Evolutionary conservation across 2,329 filamentous ascomycete genomes (phyloP).

Genomic region (Colletotrichum tamarilloi): DNA sequence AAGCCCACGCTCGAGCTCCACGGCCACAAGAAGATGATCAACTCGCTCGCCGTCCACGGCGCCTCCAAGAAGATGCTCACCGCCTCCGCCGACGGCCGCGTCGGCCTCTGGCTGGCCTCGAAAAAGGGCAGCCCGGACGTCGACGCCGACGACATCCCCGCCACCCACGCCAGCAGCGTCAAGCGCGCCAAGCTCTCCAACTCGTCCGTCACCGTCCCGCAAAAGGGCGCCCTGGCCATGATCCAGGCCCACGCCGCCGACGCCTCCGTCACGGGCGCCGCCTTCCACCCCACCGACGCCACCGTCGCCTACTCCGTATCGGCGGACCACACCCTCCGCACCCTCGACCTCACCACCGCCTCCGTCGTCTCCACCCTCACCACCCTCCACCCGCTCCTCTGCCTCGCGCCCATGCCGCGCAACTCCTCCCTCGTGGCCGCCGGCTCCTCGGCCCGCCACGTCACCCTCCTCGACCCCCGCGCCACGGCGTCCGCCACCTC

Average conservation of each 20-base stretch:
- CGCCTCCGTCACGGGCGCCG: constrained; percentile 80
- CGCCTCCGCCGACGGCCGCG: constrained; percentile 82
- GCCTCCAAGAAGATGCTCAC: constrained; percentile 83
- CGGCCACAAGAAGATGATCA: constrained; percentile 81
- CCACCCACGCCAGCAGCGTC: constrained; percentile 63
- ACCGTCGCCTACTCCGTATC: constrained; percentile 93
- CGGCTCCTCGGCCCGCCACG: constrained; percentile 86
- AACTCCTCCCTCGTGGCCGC: constrained; percentile 71
- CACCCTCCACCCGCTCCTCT: constrained; percentile 85
- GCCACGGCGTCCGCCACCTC: constrained; percentile 79
- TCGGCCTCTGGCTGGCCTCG: constrained; percentile 90
- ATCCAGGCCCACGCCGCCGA: constrained; percentile 77
- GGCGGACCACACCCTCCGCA: constrained; percentile 90
- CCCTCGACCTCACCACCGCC: constrained; percentile 88
- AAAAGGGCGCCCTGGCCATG: constrained; percentile 82
- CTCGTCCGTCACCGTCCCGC: constrained; percentile 61
- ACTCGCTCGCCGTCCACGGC: constrained; percentile 79
- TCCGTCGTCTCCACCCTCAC: constrained; percentile 83
- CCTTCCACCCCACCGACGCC: constrained; percentile 86
- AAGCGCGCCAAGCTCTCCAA: constrained; percentile 80
- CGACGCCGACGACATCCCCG: constrained; percentile 75
- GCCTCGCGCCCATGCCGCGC: constrained; percentile 78
- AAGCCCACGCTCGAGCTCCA: constrained; percentile 84
- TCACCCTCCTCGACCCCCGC: constrained; percentile 93
- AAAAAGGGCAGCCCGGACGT: constrained; percentile 81